Conservation (phyloP, 495 filamentous ascomycete genomes). For the Penicillium chermesinum region DNA sequence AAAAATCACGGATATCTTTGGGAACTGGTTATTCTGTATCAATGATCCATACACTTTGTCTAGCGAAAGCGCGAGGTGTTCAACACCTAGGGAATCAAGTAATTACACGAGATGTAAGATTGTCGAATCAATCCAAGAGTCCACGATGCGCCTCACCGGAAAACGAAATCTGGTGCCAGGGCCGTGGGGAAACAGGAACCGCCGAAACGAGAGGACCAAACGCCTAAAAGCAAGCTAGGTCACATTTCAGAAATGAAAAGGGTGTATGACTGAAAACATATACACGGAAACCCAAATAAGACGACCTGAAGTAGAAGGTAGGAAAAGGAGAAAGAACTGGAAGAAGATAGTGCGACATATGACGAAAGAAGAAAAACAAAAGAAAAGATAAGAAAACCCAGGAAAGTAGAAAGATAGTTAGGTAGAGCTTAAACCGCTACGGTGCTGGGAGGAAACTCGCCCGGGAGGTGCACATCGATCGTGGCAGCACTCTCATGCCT, state of each 20-base stretch:
- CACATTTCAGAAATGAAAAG: conserved; percentile 2
- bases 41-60: background rate
- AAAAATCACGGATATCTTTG: no score
- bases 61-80: conserved; percentile 4
- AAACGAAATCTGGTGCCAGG: conserved; percentile 10
- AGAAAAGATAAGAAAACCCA: conserved; percentile 8
- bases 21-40: background rate
- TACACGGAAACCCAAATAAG: conserved; percentile 6
- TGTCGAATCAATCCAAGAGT: conserved; percentile 3
- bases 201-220: conserved; percentile 9
- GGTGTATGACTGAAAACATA: conserved; percentile 5
- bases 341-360: background rate
- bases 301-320: conserved; percentile 6
- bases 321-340: background rate
- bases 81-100: conserved; percentile 3
- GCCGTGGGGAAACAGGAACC: background rate
- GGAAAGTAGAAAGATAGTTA: conserved; percentile 1
- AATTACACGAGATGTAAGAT: conserved; percentile 9
- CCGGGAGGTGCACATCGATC: conserved; percentile 37
- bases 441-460: conserved; percentile 33
- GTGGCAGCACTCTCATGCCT: conserved; percentile 32
- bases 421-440: conserved; percentile 25
- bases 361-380: background rate
- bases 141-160: conserved; percentile 14
- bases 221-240: conserved; percentile 13